Evolutionary conservation across 1,284 basidiomycete genomes (phyloP).

Genomic region (Boletellus dicymbophilus): DNA sequence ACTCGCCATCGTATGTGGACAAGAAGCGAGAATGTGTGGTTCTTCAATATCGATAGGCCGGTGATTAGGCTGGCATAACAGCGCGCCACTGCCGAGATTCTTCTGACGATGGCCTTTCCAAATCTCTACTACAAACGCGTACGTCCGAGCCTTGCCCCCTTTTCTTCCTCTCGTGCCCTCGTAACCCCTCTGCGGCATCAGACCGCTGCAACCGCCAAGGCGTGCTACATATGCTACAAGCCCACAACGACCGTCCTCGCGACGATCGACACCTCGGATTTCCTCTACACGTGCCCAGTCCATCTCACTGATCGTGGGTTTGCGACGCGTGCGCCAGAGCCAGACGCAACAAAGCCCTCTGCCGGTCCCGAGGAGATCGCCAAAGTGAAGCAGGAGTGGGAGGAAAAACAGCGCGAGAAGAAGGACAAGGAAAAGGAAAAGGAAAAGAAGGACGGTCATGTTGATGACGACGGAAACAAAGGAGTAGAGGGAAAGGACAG

Average conservation of each 20-base stretch:
- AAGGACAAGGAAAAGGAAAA: constrained; percentile 53
- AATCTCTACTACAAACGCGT: constrained; percentile 84
- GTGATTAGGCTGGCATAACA: no score
- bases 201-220: constrained; percentile 67
- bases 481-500: constrained; percentile 24
- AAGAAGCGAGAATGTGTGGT: no score
- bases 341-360: constrained; percentile 40
- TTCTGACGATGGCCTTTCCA: constrained; percentile 76
- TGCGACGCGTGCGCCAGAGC: constrained; percentile 54
- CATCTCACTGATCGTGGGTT: constrained; percentile 75
- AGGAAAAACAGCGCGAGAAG: constrained; percentile 67
- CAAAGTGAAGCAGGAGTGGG: constrained; percentile 77
- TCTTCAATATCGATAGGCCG: no score
- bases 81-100: no score
- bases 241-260: constrained; percentile 75
- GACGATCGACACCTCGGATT: constrained; percentile 73
- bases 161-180: neutral
- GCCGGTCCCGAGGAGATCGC: constrained; percentile 69
- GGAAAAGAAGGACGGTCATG: constrained; percentile 40
- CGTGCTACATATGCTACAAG: constrained; percentile 73
- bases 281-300: constrained; percentile 68
- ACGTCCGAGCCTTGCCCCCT: constrained; percentile 4
- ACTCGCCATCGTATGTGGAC: constrained; percentile 55
- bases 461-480: constrained; percentile 28
- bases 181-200: constrained; percentile 26